Percentiles rank a stretch among this genome's conserved stretches.
Evolutionary conservation across 306 rosid species (phyloP).

Genomic region (Trifolium dubium): DNA sequence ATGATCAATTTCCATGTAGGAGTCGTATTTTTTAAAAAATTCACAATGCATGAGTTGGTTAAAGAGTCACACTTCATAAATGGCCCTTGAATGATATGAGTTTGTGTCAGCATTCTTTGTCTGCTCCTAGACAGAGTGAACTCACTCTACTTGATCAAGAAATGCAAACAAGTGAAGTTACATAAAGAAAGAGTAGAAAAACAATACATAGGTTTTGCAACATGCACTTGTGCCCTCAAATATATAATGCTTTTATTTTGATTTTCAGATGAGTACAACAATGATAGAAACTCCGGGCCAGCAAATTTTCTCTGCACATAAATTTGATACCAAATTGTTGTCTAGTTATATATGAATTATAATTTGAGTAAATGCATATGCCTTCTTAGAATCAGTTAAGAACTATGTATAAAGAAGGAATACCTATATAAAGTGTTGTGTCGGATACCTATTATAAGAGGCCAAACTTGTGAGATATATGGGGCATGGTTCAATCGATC

Average conservation of each 20-base stretch:
- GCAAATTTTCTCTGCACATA: not conserved
- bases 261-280: slow-evolving; percentile 17
- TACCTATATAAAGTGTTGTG: too few relatives aligned
- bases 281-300: not conserved
- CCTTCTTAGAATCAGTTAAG: too few relatives aligned
- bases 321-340: not conserved
- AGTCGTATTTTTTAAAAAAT: not conserved
- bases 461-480: too few relatives aligned
- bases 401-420: too few relatives aligned
- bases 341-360: not conserved
- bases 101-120: slow-evolving; percentile 30
- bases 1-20: not conserved
- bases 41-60: not conserved
- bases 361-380: not conserved
- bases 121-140: slow-evolving; percentile 11
- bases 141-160: slow-evolving; percentile 51
- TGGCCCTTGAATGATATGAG: slow-evolving; percentile 19
- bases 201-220: slow-evolving; percentile 26
- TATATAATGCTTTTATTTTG: not conserved
- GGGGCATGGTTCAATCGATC: too few relatives aligned
- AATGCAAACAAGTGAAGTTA: slow-evolving; percentile 55
- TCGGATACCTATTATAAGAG: too few relatives aligned
- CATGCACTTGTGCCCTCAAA: slow-evolving; percentile 7
- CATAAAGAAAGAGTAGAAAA: slow-evolving; percentile 51
- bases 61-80: slow-evolving; percentile 12